These are phyloP conservation scores for Euptelea pleiosperma DNA, from an alignment of 164 flowering plant genomes.

Conservation along the genomic window DNA sequence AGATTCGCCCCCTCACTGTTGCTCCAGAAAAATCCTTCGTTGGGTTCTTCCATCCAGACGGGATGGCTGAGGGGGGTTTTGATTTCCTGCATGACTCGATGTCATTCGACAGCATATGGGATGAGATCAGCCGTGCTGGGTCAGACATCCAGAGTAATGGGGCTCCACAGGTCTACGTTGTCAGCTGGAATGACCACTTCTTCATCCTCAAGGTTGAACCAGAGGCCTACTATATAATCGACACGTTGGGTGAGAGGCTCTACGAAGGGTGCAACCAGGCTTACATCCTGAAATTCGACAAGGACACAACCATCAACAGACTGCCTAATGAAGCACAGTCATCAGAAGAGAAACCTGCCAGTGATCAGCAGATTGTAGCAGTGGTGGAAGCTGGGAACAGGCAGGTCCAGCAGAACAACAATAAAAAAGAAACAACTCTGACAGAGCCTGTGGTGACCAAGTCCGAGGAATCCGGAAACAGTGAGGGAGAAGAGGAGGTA, in stretches of 20 bases:
- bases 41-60: conserved; percentile 92
- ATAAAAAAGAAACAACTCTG: conserved; percentile 17
- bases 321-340: conserved; percentile 29
- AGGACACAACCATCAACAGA: conserved; percentile 44
- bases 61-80: conserved; percentile 66
- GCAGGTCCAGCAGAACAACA: conserved; percentile 17
- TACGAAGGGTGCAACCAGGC: conserved; percentile 93
- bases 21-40: conserved; percentile 68
- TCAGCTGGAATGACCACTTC: conserved; percentile 98
- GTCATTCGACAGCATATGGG: conserved; percentile 98
- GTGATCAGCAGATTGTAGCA: conserved; percentile 31
- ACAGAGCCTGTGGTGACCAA: conserved; percentile 11
- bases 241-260: conserved; percentile 93
- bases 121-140: conserved; percentile 56
- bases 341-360: conserved; percentile 39
- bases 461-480: conserved; percentile 30
- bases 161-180: conserved; percentile 61
- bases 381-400: conserved; percentile 23
- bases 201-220: conserved; percentile 84
- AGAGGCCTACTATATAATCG: conserved; percentile 87
- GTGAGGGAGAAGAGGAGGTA: conserved; percentile 42
- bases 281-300: conserved; percentile 79
- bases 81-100: conserved; percentile 88
- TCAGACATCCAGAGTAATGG: conserved; percentile 23
- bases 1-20: conserved; percentile 69